phyloP scores from a whole-genome alignment of 129 eudicot species.

The Helianthus tuberosus region DNA sequence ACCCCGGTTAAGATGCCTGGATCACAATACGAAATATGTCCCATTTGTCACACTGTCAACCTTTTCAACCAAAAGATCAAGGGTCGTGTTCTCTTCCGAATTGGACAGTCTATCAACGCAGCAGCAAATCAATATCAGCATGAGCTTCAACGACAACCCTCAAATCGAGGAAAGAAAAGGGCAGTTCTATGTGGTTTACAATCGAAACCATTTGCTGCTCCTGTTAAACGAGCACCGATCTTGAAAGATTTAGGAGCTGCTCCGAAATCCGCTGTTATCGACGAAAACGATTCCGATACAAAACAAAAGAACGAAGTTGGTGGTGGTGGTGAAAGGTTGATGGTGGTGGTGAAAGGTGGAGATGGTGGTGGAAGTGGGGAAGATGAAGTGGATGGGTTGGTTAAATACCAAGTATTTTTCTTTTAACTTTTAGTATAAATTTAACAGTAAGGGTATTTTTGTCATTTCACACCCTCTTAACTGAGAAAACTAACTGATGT shows the following conservation, averaged over 20 bases:
- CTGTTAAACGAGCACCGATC: conserved; percentile 52
- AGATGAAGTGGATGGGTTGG: too few relatives aligned
- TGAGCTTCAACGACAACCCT: conserved; percentile 16
- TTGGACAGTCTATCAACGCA: conserved; percentile 17
- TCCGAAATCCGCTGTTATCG: conserved; percentile 39
- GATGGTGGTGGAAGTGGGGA: too few relatives aligned
- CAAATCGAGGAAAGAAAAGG: conserved; percentile 46
- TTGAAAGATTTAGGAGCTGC: conserved; percentile 71
- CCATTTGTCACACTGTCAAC: conserved; percentile 28
- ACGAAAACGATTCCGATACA: conserved; percentile 30
- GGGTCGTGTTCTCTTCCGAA: conserved; percentile 21
- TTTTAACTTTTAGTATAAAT: too few relatives aligned
- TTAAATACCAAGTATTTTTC: too few relatives aligned
- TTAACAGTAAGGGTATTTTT: too few relatives aligned
- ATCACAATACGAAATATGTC: conserved; percentile 46
- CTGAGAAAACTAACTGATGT: too few relatives aligned
- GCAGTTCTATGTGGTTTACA: conserved; percentile 76
- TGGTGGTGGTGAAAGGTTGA: too few relatives aligned
- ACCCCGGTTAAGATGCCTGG: conserved; percentile 33
- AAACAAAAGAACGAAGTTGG: conserved; percentile 53
- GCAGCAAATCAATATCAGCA: conserved; percentile 22
- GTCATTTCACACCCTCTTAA: too few relatives aligned
- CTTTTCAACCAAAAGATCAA: conserved; percentile 29
- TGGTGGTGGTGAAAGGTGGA: too few relatives aligned
- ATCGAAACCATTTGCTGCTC: conserved; percentile 64